phyloP scores from a whole-genome alignment of 2,329 filamentous ascomycete genomes.

The Fusarium floridanum region DNA sequence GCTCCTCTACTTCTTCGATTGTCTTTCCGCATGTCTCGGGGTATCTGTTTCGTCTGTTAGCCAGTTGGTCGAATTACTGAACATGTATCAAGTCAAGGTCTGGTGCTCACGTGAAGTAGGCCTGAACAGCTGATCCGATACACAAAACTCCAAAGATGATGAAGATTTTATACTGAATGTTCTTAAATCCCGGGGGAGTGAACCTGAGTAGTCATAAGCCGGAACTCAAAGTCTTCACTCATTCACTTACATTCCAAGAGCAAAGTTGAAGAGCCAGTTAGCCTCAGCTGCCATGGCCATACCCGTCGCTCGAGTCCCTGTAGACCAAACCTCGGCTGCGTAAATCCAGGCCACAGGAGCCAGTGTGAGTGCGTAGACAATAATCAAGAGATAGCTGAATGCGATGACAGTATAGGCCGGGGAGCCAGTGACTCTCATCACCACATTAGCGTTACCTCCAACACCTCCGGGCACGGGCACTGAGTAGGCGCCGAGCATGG shows the following conservation, averaged over 20 bases:
- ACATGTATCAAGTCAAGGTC: not conserved
- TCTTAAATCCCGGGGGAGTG: conserved; percentile 44
- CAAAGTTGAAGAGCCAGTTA: conserved; percentile 8
- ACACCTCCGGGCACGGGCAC: conserved; percentile 56
- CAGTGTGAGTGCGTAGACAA: conserved; percentile 44
- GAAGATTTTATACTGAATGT: conserved; percentile 42
- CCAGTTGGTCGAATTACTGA: not conserved
- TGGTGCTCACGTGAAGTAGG: conserved; percentile 20
- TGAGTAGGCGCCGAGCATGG: conserved; percentile 60
- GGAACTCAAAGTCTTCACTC: not conserved
- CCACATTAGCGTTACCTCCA: conserved; percentile 54
- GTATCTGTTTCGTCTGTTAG: not conserved
- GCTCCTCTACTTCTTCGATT: conserved; percentile 14
- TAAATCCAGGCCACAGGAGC: conserved; percentile 62
- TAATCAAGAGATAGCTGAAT: conserved; percentile 69
- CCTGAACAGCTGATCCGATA: conserved; percentile 19
- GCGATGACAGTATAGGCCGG: conserved; percentile 73
- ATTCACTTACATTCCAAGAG: not conserved
- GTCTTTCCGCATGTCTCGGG: conserved; percentile 22
- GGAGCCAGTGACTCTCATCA: conserved; percentile 43
- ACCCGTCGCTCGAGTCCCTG: conserved; percentile 57
- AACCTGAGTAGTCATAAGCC: conserved; percentile 45
- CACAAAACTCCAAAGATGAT: conserved; percentile 36
- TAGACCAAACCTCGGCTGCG: conserved; percentile 58
- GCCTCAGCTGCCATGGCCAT: conserved; percentile 54